A percentile compares a stretch with the other conserved stretches of the same genome.
phyloP scores from a whole-genome alignment of 768 basidiomycete genomes.

The Phanerochaete sordida region DNA sequence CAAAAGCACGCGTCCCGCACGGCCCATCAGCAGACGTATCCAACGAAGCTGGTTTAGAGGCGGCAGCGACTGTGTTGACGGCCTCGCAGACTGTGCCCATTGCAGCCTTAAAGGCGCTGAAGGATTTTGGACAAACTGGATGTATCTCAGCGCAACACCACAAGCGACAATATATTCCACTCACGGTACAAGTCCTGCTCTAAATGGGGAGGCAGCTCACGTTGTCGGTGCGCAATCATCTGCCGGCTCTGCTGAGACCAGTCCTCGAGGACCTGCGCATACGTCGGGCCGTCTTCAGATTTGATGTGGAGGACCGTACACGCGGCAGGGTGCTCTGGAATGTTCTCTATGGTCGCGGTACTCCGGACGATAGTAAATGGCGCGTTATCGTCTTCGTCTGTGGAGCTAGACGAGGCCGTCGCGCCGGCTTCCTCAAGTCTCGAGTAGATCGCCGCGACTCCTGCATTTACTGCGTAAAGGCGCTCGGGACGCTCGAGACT shows the following conservation, averaged over 20 bases:
- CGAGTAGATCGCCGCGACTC: constrained; percentile 76
- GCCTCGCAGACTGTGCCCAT: constrained; percentile 85
- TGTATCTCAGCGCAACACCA: neutral
- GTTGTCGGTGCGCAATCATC: constrained; percentile 54
- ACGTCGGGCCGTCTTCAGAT: constrained; percentile 34
- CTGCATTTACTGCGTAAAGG: constrained; percentile 76
- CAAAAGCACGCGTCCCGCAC: constrained; percentile 52
- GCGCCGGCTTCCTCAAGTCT: constrained; percentile 47
- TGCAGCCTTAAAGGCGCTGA: constrained; percentile 77
- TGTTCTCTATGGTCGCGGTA: constrained; percentile 42
- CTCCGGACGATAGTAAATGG: constrained; percentile 51
- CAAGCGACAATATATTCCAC: constrained; percentile 20
- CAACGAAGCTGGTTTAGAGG: neutral
- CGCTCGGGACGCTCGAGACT: constrained; percentile 90
- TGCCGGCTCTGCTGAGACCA: constrained; percentile 60
- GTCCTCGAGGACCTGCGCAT: constrained; percentile 47
- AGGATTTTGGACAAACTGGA: constrained; percentile 72
- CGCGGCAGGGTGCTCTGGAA: constrained; percentile 59
- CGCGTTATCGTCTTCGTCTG: neutral
- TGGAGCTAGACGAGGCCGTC: neutral
- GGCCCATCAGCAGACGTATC: neutral
- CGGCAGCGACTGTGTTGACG: constrained; percentile 61
- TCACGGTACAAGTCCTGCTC: constrained; percentile 83
- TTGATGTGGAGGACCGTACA: constrained; percentile 60
- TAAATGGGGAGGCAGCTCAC: constrained; percentile 71